Conservation (phyloP, 768 basidiomycete species). For the Nidularia sp. region DNA sequence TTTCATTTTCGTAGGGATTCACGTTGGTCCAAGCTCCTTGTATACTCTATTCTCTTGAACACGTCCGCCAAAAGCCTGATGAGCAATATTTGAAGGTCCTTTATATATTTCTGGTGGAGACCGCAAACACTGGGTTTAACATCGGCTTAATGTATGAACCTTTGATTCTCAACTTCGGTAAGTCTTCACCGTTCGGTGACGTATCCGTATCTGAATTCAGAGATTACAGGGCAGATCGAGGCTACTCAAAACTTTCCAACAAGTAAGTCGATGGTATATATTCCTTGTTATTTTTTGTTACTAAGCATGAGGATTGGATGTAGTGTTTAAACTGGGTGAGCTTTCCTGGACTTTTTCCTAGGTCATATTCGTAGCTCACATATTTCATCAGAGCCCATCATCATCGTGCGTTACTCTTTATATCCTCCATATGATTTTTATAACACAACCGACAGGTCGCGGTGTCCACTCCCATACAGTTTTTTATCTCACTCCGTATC, state of each 20-base stretch:
- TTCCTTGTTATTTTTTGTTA: neutral
- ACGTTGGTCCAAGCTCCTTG: conserved; percentile 8
- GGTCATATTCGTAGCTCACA: too few relatives aligned
- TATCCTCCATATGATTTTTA: neutral
- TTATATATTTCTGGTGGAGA: conserved; percentile 18
- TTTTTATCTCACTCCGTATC: conserved; percentile 17
- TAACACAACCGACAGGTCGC: conserved; percentile 6
- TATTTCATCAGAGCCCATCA: conserved; percentile 8
- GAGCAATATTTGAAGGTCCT: conserved; percentile 9
- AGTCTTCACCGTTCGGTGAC: neutral
- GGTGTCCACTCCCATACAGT: conserved; percentile 16
- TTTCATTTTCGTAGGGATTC: conserved; percentile 6
- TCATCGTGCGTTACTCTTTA: conserved; percentile 3
- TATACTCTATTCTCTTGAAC: neutral
- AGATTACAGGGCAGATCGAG: neutral
- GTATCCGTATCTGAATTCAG: too few relatives aligned
- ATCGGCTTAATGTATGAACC: conserved; percentile 18
- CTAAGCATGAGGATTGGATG: neutral
- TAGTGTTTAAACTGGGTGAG: too few relatives aligned
- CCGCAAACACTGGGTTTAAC: conserved; percentile 12
- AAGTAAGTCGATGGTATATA: neutral
- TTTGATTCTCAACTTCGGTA: conserved; percentile 14
- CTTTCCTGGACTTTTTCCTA: too few relatives aligned
- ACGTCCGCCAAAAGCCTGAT: neutral
- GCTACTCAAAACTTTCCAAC: conserved; percentile 4